These are phyloP conservation scores for Arachis monticola DNA, from an alignment of 331 rosid species.

Conservation along the genomic window DNA sequence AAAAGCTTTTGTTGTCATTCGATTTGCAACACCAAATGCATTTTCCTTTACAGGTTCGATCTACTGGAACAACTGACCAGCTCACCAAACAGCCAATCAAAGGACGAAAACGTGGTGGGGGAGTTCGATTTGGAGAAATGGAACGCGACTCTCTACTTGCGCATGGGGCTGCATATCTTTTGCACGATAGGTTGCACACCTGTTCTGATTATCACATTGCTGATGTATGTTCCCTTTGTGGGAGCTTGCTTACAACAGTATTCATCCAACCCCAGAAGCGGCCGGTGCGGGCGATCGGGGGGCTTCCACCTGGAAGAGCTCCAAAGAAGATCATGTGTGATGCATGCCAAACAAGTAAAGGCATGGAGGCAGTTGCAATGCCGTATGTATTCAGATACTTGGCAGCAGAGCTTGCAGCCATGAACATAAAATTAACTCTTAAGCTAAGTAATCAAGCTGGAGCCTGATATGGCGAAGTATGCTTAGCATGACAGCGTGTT, in stretches of 20 bases:
- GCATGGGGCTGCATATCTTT: constrained; percentile 91
- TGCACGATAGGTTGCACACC: constrained; percentile 91
- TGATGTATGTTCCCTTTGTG: constrained; percentile 87
- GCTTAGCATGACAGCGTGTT: constrained; percentile 1
- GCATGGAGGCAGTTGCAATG: constrained; percentile 97
- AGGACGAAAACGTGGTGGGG: constrained; percentile 94
- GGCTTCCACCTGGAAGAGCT: constrained; percentile 70
- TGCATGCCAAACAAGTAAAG: constrained; percentile 77
- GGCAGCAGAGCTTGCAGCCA: constrained; percentile 94
- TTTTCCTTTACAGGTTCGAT: constrained; percentile 69
- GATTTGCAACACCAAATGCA: constrained; percentile 23
- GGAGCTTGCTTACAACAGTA: constrained; percentile 75
- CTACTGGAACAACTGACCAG: constrained; percentile 84
- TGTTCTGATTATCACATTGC: constrained; percentile 95
- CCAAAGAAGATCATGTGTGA: constrained; percentile 67
- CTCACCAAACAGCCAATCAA: constrained; percentile 90
- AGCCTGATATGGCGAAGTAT: constrained; percentile 34
- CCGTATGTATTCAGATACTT: constrained; percentile 88
- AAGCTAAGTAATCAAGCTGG: constrained; percentile 52
- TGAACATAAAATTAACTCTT: constrained; percentile 91
- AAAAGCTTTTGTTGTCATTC: neutral
- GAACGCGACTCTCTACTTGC: constrained; percentile 98
- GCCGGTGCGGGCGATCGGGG: constrained; percentile 52
- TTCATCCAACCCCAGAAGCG: constrained; percentile 58
- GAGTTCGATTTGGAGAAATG: constrained; percentile 97